Evolutionary conservation across 306 rosid genomes (phyloP), one percentile per base, ranked within the genome.

Genomic region (Prunus mira): DNA sequence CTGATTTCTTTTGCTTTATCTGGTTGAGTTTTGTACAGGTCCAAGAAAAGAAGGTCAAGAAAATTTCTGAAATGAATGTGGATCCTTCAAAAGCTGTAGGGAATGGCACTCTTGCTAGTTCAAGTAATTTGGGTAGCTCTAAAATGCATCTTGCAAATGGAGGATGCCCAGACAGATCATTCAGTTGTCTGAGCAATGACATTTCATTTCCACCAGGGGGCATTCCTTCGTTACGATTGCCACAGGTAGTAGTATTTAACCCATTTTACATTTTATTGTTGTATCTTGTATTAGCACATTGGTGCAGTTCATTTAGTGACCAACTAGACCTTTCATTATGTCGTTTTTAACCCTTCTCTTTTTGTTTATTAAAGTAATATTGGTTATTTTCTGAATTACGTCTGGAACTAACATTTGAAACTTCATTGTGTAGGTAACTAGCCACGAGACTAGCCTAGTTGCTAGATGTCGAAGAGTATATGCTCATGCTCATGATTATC

Each of bases 401-500:
- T 67, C 45, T 30, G 13, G 56, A 61, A 72, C 87, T 86, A 78
- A 90, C 78, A 30, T 51, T 9, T 71, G 61, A 34, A 50, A 66
- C 76, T 50, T 20, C 65, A 82, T 76, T 65, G 12, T 89, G 91
- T 72, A 96, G 99, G 96, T 92, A 76, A 86, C 89, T 73, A 91
- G 91, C 91, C 85, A 88, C 24, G 99, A 96, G 84, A 91, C 96
- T 71, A 96, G 90, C 83, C 81, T 84, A 71, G 49, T 85, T 63
- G 99, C 99, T 65, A 91, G 99, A 82, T 96, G 98, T 79, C 97
- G 99, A 62, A 87, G 99, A 84, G 97, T 96, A 57, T 96, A 92
- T 71, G 99, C 98, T 69, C 99, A 96, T 82, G 99, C 99, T 52
- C 99, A 96, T 87, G 99, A 96, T 81, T 96, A 96, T 81, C 99